A percentile compares a stretch with the other conserved stretches of the same genome.
Conservation (phyloP, 257 asterid species). For the Solanum acaule region DNA sequence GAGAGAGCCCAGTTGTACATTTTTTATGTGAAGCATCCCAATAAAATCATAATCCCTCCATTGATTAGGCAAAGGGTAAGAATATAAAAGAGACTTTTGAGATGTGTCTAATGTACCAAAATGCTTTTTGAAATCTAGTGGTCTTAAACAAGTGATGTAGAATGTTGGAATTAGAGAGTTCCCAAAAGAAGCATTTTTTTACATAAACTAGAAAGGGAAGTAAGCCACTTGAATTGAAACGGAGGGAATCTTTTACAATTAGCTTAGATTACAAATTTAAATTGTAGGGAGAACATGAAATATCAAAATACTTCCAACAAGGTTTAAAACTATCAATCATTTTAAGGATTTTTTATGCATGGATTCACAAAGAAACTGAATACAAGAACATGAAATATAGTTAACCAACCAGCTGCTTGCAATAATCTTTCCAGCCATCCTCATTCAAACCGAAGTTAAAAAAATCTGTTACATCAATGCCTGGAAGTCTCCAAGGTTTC, state of each 20-base stretch:
- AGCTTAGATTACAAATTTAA: background rate
- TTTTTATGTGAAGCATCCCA: background rate
- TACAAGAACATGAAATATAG: background rate
- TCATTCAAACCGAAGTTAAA: slow-evolving; percentile 89
- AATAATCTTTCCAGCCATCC: slow-evolving; percentile 94
- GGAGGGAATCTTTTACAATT: background rate
- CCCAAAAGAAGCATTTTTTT: background rate
- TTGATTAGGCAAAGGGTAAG: background rate
- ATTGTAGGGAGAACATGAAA: background rate
- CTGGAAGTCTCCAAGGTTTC: slow-evolving; percentile 89
- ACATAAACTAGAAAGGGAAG: background rate
- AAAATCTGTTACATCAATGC: slow-evolving; percentile 70
- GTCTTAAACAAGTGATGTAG: background rate
- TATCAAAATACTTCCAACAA: background rate
- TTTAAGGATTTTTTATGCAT: background rate
- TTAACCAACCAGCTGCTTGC: slow-evolving; percentile 82
- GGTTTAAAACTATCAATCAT: background rate
- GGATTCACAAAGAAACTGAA: background rate
- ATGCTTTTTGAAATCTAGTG: background rate
- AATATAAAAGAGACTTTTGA: background rate
- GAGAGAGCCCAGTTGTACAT: background rate
- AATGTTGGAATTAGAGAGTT: background rate
- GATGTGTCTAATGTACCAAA: background rate
- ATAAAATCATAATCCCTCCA: background rate
- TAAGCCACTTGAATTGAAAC: background rate